phyloP scores from a whole-genome alignment of 108 stramenopile species.

The Schizochytrium sp. region DNA sequence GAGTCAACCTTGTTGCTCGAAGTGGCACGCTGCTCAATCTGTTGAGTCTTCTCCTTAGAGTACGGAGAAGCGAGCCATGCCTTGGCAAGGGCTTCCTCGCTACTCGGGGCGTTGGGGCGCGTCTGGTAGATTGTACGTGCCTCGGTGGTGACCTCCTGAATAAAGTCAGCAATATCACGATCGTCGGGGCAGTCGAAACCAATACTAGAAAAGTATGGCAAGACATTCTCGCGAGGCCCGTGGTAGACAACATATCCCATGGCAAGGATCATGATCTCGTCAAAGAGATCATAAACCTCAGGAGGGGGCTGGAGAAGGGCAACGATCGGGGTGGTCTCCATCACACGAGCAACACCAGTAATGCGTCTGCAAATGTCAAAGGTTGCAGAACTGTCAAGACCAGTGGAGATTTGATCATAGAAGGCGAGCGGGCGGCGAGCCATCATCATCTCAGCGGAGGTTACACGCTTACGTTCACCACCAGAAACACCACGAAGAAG shows the following conservation, averaged over 20 bases:
- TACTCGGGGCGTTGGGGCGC: neutral
- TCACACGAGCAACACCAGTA: constrained; percentile 64
- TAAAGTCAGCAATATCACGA: constrained; percentile 84
- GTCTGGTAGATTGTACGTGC: constrained; percentile 8
- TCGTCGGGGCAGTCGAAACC: constrained; percentile 82
- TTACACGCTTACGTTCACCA: constrained; percentile 87
- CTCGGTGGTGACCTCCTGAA: constrained; percentile 67
- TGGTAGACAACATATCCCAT: constrained; percentile 85
- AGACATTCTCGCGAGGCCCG: constrained; percentile 80
- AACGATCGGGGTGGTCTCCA: constrained; percentile 72
- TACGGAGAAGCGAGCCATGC: neutral
- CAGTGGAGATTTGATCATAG: constrained; percentile 82
- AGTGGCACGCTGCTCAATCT: neutral
- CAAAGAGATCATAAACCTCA: constrained; percentile 89
- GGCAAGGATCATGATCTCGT: constrained; percentile 85
- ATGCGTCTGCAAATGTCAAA: constrained; percentile 82
- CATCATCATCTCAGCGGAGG: constrained; percentile 84
- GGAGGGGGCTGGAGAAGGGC: constrained; percentile 89
- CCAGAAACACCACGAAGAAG: constrained; percentile 86
- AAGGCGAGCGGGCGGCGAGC: constrained; percentile 68
- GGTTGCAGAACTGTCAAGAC: constrained; percentile 84
- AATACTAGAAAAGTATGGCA: constrained; percentile 76
- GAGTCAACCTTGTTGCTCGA: neutral
- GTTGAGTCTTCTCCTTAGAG: neutral
- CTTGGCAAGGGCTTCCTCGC: neutral